phyloP scores from a whole-genome alignment of 2,329 filamentous ascomycete species.

The Blastomyces emzantsi region DNA sequence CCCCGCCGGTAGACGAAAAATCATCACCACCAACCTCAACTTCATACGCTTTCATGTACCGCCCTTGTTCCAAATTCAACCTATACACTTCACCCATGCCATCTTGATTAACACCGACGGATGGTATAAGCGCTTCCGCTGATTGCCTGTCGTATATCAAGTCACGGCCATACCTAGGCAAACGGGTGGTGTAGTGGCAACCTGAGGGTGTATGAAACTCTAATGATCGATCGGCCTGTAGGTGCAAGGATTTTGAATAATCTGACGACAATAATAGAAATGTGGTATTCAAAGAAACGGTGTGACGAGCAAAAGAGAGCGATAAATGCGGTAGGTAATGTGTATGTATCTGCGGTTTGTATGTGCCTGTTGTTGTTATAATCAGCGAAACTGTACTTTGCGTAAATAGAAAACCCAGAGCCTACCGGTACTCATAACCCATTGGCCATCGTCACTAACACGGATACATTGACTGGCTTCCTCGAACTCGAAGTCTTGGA shows the following conservation, averaged over 20 bases:
- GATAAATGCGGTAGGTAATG: constrained; percentile 90
- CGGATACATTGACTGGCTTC: constrained; percentile 87
- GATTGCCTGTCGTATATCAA: constrained; percentile 73
- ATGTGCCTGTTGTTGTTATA: constrained; percentile 44
- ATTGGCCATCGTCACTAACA: constrained; percentile 90
- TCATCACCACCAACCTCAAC: constrained; percentile 84
- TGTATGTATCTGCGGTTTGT: constrained; percentile 82
- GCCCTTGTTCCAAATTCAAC: constrained; percentile 80
- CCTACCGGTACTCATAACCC: constrained; percentile 88
- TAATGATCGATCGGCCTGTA: constrained; percentile 82
- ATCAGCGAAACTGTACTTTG: not conserved
- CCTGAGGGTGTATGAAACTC: constrained; percentile 89
- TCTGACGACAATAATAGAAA: constrained; percentile 83
- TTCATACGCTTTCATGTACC: constrained; percentile 92
- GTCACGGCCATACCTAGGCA: constrained; percentile 88
- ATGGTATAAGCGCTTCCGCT: constrained; percentile 76
- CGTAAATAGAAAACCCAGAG: constrained; percentile 10
- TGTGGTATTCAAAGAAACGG: constrained; percentile 80
- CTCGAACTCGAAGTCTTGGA: constrained; percentile 97
- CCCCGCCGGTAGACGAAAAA: constrained; percentile 53
- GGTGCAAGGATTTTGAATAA: constrained; percentile 87
- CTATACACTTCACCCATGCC: constrained; percentile 88
- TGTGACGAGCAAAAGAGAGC: constrained; percentile 88
- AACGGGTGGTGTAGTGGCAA: constrained; percentile 77
- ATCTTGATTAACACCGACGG: constrained; percentile 77